Evolutionary conservation across 306 rosid genomes (phyloP).

Genomic region (Vigna hirtella): DNA sequence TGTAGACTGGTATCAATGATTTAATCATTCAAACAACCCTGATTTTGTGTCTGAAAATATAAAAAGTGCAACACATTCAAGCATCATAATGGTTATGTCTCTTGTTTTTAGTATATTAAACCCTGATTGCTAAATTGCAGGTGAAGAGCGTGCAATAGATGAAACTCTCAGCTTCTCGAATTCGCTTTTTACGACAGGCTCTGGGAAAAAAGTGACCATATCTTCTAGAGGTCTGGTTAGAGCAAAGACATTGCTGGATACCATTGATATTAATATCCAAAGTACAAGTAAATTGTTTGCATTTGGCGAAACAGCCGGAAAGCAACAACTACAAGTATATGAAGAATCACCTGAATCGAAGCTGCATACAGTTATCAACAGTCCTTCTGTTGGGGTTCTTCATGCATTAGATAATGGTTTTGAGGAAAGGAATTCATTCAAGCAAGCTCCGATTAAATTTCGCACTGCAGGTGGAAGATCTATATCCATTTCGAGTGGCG

Average conservation of each 20-base stretch:
- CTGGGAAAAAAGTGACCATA: conserved; percentile 76
- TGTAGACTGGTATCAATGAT: too few relatives aligned
- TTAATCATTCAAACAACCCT: too few relatives aligned
- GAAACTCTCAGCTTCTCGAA: conserved; percentile 54
- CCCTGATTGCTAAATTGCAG: conserved; percentile 44
- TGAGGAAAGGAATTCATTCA: conserved; percentile 41
- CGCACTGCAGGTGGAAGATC: conserved; percentile 91
- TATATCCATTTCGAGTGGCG: conserved; percentile 76
- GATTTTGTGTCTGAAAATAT: too few relatives aligned
- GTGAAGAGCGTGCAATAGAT: conserved; percentile 49
- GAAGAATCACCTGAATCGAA: conserved; percentile 22
- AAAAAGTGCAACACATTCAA: too few relatives aligned
- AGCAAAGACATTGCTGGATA: conserved; percentile 75
- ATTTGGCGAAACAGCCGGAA: conserved; percentile 31
- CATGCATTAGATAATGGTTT: conserved; percentile 41
- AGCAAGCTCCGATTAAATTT: conserved; percentile 69
- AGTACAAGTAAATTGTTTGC: conserved; percentile 28
- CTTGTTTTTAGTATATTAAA: neutral
- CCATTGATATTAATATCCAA: conserved; percentile 41
- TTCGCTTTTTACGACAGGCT: conserved; percentile 79
- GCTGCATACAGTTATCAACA: conserved; percentile 32
- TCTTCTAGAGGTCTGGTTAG: conserved; percentile 67
- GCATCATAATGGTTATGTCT: too few relatives aligned
- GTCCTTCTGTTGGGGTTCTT: conserved; percentile 43
- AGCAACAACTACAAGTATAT: neutral